Evolutionary conservation across 305 asterid genomes (phyloP).

Genomic region (Solanum aculeatissimum): DNA sequence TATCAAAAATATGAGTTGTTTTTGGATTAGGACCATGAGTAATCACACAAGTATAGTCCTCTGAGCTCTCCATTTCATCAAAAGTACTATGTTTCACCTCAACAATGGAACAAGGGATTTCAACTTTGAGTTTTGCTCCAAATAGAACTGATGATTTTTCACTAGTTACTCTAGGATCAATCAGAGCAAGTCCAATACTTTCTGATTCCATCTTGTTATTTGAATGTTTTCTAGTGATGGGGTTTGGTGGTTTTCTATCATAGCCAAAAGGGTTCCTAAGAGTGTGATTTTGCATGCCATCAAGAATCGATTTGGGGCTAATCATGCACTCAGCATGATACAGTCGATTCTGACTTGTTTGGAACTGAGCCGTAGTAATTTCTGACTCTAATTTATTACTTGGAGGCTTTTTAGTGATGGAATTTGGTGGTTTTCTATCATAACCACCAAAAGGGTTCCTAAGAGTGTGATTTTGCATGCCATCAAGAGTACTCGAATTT

Average conservation of each 20-base stretch:
- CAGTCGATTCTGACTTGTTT: not conserved
- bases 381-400: not conserved
- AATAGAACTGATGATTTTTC: slow-evolving; percentile 13
- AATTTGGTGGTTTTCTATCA: slow-evolving; percentile 13
- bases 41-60: slow-evolving; percentile 92
- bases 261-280: slow-evolving; percentile 42
- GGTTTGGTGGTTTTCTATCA: slow-evolving; percentile 13
- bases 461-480: slow-evolving; percentile 27
- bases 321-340: not conserved
- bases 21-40: slow-evolving; percentile 80
- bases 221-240: not conserved
- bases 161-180: slow-evolving; percentile 39
- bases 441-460: slow-evolving; percentile 47
- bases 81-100: slow-evolving; percentile 12
- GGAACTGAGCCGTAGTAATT: not conserved
- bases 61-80: slow-evolving; percentile 72
- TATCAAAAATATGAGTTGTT: slow-evolving; percentile 75
- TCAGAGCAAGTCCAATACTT: slow-evolving; percentile 71
- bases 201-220: slow-evolving; percentile 25
- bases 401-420: slow-evolving; percentile 1
- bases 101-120: slow-evolving; percentile 40
- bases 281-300: slow-evolving; percentile 29
- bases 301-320: slow-evolving; percentile 78
- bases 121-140: slow-evolving; percentile 79
- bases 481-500: slow-evolving; percentile 73